These are phyloP conservation scores for Xylariaceae sp. DNA, from an alignment of 2,329 filamentous ascomycete species.

Conservation along the genomic window DNA sequence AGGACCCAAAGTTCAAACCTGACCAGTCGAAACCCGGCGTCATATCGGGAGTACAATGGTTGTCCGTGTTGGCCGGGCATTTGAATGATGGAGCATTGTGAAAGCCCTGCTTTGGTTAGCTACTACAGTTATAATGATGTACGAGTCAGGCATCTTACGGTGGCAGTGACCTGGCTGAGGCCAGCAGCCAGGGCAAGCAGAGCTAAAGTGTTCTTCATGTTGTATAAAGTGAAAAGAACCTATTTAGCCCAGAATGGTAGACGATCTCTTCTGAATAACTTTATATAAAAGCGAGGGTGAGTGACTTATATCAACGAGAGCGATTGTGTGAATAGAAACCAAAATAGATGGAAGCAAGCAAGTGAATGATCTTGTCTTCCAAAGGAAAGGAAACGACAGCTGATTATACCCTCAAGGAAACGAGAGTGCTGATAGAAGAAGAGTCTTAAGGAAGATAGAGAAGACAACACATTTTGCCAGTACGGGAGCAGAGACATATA, in stretches of 20 bases:
- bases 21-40: slow-evolving; percentile 74
- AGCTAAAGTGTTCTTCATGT: slow-evolving; percentile 59
- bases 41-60: slow-evolving; percentile 77
- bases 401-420: slow-evolving; percentile 39
- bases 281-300: slow-evolving; percentile 30
- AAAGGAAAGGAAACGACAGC: slow-evolving; percentile 41
- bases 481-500: slow-evolving; percentile 37
- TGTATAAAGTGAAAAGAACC: slow-evolving; percentile 34
- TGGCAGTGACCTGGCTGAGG: slow-evolving; percentile 56
- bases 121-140: not conserved
- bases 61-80: slow-evolving; percentile 75
- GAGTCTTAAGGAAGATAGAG: slow-evolving; percentile 32
- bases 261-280: slow-evolving; percentile 15
- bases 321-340: slow-evolving; percentile 37
- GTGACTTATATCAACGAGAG: slow-evolving; percentile 30
- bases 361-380: slow-evolving; percentile 63
- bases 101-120: slow-evolving; percentile 31
- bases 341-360: slow-evolving; percentile 51
- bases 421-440: slow-evolving; percentile 37
- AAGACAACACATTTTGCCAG: slow-evolving; percentile 14
- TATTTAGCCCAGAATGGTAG: slow-evolving; percentile 12
- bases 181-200: slow-evolving; percentile 58
- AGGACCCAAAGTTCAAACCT: slow-evolving; percentile 64
- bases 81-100: slow-evolving; percentile 58
- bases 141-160: slow-evolving; percentile 41